Base-by-base conservation (phyloP, 768 basidiomycete species). In the Pisolithus sp. region DNA sequence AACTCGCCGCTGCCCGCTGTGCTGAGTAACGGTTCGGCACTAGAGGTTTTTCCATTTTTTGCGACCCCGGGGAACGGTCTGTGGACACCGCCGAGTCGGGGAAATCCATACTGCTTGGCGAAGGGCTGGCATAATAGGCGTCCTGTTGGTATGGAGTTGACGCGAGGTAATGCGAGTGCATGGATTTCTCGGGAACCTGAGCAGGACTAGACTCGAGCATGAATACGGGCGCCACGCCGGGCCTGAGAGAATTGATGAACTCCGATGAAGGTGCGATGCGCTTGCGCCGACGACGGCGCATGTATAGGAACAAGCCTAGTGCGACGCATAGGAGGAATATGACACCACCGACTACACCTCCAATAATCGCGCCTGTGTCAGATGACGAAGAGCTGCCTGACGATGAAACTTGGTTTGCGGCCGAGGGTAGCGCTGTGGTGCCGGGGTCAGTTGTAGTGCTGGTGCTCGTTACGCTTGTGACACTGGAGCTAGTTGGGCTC, bases 221-320 rank as follows among this genome's bases (percentile, higher is more conserved):
- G 17, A 67, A 53, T 36, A 67, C 54, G 9, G 66, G 66, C 5
- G 57, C 2, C 12, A 47, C 43, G 17, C 67, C 67, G 0, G 47
- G 53, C 41, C 50, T 55, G 49, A 65, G 51, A 28, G 63, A 62
- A 20, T 66, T 62, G 39, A 79, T 64, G 62, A 84, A 85, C 56
- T 83, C 82, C 17, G 80, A 72, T 15, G 82, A 82, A 4, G 85
- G 84, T 1, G 81, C 72, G n/a, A 68, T 71, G 47, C 69, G 74
- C 23, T 61, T 70, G 39, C 70, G 71, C 18, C 50, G 51, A 20
- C 75, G 75, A 17, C 72, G 69, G 39, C 75, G 76, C 13, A 73
- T 58, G 54, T 74, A 61, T 43, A 78, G 37, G 45, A 81, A 53
- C n/a, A 69, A 30, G 30, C 58, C 68, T 7, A 74, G 48, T 6